phyloP scores from a whole-genome alignment of 805 yeast genomes.

The Tetrapisispora iriomotensis region DNA sequence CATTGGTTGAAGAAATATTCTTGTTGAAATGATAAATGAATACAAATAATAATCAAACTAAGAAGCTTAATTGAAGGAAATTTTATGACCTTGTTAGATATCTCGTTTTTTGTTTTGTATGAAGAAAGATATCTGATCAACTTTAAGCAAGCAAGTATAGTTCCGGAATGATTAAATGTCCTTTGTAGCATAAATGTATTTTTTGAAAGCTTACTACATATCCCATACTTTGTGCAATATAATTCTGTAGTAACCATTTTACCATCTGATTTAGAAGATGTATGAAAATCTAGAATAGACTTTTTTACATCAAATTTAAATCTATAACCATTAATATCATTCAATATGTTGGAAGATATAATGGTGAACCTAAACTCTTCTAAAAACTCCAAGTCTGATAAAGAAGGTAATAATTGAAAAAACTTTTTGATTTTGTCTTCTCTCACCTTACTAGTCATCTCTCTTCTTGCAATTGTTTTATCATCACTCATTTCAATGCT shows the following conservation, averaged over 20 bases:
- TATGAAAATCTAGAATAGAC: constrained; percentile 15
- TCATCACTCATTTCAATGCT: not conserved
- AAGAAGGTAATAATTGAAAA: not conserved
- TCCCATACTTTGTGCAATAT: constrained; percentile 16
- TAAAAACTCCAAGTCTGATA: constrained; percentile 24
- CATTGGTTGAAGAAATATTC: constrained; percentile 14
- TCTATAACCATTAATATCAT: constrained; percentile 29
- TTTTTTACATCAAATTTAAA: constrained; percentile 13
- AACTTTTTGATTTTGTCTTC: not conserved
- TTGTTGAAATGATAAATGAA: constrained; percentile 19
- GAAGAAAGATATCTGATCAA: not conserved
- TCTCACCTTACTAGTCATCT: not conserved
- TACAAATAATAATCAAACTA: constrained; percentile 8
- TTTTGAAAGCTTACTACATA: constrained; percentile 4
- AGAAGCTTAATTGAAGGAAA: constrained; percentile 2
- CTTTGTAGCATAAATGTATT: constrained; percentile 3
- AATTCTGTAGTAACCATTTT: too few species aligned
- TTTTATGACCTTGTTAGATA: too few species aligned
- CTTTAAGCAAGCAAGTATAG: constrained; percentile 2
- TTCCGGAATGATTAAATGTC: constrained; percentile 6
- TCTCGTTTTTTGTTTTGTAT: too few species aligned
- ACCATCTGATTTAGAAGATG: not conserved
- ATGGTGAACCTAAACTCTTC: constrained; percentile 45
- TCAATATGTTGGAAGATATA: constrained; percentile 40
- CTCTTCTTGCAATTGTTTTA: not conserved